phyloP scores from a whole-genome alignment of 2,329 filamentous ascomycete genomes.

The Fusarium haematococcum region DNA sequence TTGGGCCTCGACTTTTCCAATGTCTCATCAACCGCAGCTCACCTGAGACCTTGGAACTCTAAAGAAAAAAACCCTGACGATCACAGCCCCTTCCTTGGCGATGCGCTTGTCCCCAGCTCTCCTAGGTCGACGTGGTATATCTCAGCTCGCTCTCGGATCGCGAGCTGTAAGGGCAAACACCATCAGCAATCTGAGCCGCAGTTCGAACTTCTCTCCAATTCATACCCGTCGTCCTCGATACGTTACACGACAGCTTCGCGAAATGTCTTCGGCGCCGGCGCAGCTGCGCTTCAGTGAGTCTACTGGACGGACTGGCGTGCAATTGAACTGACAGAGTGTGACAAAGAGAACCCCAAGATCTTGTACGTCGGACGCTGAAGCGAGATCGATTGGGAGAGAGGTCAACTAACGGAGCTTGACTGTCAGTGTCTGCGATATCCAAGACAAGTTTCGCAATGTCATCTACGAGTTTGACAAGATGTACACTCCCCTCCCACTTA shows the following conservation, averaged over 20 bases:
- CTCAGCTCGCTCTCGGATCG: conserved; percentile 25
- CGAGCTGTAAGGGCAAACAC: conserved; percentile 10
- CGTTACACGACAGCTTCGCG: conserved; percentile 14
- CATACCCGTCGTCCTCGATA: conserved; percentile 1
- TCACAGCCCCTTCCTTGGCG: neutral
- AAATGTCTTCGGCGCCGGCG: conserved; percentile 26
- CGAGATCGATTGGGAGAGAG: neutral
- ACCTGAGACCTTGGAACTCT: conserved; percentile 20
- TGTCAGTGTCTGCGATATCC: conserved; percentile 87
- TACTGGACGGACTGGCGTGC: neutral
- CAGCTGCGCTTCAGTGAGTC: conserved; percentile 52
- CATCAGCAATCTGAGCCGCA: neutral
- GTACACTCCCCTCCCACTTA: conserved; percentile 58
- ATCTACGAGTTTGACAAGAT: conserved; percentile 90
- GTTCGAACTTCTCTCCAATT: neutral
- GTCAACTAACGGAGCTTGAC: neutral
- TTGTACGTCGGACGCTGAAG: conserved; percentile 54
- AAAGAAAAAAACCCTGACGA: neutral
- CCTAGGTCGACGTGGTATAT: conserved; percentile 33
- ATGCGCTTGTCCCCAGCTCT: conserved; percentile 26
- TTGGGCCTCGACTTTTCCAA: neutral
- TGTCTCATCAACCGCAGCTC: conserved; percentile 13
- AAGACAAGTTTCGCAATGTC: conserved; percentile 88
- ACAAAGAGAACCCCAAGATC: conserved; percentile 60
- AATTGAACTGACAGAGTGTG: neutral